A percentile compares a stretch with the other conserved stretches of the same genome.
phyloP scores from a whole-genome alignment of 2,329 filamentous ascomycete genomes.

The Cercospora janseana region DNA sequence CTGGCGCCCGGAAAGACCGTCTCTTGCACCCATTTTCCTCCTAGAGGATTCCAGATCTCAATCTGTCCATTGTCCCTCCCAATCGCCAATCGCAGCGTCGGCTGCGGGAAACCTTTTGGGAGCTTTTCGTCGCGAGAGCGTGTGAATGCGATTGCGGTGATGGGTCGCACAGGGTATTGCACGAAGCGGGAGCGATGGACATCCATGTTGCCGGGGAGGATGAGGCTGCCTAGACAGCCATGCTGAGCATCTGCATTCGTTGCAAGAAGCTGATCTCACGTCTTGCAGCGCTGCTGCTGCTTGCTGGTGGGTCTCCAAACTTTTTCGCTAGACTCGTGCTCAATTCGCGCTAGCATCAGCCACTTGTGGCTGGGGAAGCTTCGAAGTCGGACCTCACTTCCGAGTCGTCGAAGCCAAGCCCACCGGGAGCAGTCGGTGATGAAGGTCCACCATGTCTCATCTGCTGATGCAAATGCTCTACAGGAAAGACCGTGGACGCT shows the following conservation, averaged over 20 bases:
- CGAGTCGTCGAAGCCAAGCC: neutral
- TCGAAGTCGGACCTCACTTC: slow-evolving; percentile 1
- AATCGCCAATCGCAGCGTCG: slow-evolving; percentile 74
- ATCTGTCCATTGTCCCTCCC: slow-evolving; percentile 94
- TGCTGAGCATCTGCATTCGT: neutral
- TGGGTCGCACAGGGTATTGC: slow-evolving; percentile 83
- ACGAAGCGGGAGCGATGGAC: slow-evolving; percentile 97
- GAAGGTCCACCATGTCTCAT: too few relatives aligned
- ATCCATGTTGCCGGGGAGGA: slow-evolving; percentile 63
- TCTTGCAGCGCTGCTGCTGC: too few relatives aligned
- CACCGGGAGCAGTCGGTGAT: too few relatives aligned
- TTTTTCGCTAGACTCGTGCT: slow-evolving; percentile 4
- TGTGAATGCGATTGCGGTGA: slow-evolving; percentile 93
- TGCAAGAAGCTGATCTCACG: too few relatives aligned
- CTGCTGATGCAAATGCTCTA: too few relatives aligned
- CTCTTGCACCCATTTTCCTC: slow-evolving; percentile 86
- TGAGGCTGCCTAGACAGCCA: neutral
- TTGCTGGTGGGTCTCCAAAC: neutral
- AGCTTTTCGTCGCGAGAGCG: slow-evolving; percentile 57
- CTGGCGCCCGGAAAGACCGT: slow-evolving; percentile 67
- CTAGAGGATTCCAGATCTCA: slow-evolving; percentile 91
- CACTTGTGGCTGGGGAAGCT: neutral
- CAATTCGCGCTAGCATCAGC: neutral
- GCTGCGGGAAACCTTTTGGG: slow-evolving; percentile 44
- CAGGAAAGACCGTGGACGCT: too few relatives aligned